phyloP scores from a whole-genome alignment of 1,284 basidiomycete species.

The Melanopsichium pennsylvanicum region DNA sequence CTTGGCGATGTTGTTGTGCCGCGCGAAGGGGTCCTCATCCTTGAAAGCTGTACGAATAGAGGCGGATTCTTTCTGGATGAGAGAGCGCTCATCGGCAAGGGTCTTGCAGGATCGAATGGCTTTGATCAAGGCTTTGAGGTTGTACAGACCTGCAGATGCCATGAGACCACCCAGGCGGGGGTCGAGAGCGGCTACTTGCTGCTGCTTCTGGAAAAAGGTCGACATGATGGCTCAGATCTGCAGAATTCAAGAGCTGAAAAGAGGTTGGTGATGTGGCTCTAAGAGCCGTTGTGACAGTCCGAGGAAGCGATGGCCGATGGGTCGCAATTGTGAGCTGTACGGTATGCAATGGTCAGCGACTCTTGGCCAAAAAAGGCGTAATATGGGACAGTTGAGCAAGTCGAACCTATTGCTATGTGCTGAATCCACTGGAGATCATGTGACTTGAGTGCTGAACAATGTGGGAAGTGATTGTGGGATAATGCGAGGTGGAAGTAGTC shows the following conservation, averaged over 20 bases:
- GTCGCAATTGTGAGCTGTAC: no score
- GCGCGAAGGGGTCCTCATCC: slow-evolving; percentile 80
- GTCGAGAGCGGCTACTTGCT: slow-evolving; percentile 65
- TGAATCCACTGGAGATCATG: no score
- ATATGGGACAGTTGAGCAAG: no score
- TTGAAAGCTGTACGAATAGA: slow-evolving; percentile 97
- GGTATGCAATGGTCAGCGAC: no score
- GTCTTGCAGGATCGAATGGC: slow-evolving; percentile 74
- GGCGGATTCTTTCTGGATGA: slow-evolving; percentile 98
- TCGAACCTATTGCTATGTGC: no score
- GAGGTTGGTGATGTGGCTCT: background rate
- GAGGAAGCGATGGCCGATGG: no score
- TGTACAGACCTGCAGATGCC: slow-evolving; percentile 64
- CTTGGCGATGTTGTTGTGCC: slow-evolving; percentile 97
- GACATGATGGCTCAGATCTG: slow-evolving; percentile 48
- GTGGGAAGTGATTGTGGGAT: no score
- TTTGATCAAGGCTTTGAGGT: slow-evolving; percentile 67
- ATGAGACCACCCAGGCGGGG: slow-evolving; percentile 64
- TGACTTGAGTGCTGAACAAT: no score
- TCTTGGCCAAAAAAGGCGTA: no score
- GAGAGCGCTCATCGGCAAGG: slow-evolving; percentile 93
- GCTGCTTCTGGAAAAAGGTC: slow-evolving; percentile 65
- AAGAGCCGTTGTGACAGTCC: background rate
- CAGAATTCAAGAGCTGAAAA: background rate
- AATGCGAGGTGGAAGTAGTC: no score